Evolutionary conservation across 2,329 filamentous ascomycete genomes (phyloP).

Genomic region (Talaromyces atroroseus): DNA sequence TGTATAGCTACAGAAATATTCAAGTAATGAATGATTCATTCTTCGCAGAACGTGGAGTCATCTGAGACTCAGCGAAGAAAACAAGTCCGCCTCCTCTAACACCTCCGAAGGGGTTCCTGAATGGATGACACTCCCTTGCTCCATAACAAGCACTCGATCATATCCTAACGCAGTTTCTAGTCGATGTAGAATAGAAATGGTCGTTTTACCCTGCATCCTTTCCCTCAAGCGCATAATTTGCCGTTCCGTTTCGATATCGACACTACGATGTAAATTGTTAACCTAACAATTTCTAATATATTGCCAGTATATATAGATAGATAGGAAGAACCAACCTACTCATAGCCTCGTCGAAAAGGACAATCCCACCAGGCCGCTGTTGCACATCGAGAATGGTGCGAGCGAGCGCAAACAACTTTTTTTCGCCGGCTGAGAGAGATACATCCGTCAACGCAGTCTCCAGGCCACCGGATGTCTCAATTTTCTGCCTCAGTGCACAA

Average conservation of each 20-base stretch:
- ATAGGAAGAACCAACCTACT: background rate
- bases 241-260: background rate
- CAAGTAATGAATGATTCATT: too few species aligned
- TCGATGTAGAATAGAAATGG: background rate
- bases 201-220: background rate
- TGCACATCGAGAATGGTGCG: background rate
- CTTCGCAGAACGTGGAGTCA: too few species aligned
- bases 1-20: too few species aligned
- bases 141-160: conserved; percentile 1
- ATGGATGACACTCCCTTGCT: background rate
- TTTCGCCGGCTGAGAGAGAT: background rate
- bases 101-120: background rate
- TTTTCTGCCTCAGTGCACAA: background rate
- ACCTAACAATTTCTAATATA: background rate
- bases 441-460: background rate
- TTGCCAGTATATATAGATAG: background rate
- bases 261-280: background rate
- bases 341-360: conserved; percentile 2
- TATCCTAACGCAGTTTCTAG: conserved; percentile 1
- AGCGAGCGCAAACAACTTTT: background rate
- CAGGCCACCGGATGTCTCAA: conserved; percentile 1
- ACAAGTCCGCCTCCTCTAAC: background rate
- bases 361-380: conserved; percentile 1
- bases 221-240: background rate
- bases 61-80: background rate